Conservation (phyloP, 192 early-diverging fungal species). For the Pilobolus umbonatus region DNA sequence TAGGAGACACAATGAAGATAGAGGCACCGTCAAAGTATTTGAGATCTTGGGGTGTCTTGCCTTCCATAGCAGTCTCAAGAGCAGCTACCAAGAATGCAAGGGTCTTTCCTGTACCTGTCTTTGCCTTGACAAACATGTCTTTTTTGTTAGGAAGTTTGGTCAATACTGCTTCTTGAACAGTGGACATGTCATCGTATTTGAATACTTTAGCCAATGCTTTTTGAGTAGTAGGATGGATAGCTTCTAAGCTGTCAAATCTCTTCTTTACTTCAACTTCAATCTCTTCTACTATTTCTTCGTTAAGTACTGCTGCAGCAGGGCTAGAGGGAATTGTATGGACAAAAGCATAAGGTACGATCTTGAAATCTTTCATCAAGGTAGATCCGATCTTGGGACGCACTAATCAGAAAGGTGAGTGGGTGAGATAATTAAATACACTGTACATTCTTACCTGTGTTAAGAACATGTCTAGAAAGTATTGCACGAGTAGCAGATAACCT, state of each 20-base stretch:
- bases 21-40: conserved; percentile 49
- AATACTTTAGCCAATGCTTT: conserved; percentile 60
- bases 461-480: conserved; percentile 8
- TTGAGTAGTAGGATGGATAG: conserved; percentile 45
- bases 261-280: not conserved
- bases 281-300: not conserved
- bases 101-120: conserved; percentile 98
- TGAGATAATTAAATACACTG: no score
- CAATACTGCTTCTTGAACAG: conserved; percentile 83
- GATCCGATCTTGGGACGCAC: not conserved
- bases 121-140: conserved; percentile 92
- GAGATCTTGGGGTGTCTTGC: conserved; percentile 37
- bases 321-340: conserved; percentile 3
- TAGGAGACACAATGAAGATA: conserved; percentile 81
- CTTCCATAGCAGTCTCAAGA: conserved; percentile 56
- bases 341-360: conserved; percentile 14
- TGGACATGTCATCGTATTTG: conserved; percentile 72
- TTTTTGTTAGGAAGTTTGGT: conserved; percentile 57
- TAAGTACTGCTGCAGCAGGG: conserved; percentile 1
- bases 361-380: conserved; percentile 10
- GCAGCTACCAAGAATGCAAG: conserved; percentile 92
- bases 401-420: not conserved
- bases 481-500: not conserved
- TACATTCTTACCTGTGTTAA: no score
- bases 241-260: conserved; percentile 45